These are phyloP conservation scores for Misopates orontium DNA, from an alignment of 257 asterid species.

Conservation along the genomic window DNA sequence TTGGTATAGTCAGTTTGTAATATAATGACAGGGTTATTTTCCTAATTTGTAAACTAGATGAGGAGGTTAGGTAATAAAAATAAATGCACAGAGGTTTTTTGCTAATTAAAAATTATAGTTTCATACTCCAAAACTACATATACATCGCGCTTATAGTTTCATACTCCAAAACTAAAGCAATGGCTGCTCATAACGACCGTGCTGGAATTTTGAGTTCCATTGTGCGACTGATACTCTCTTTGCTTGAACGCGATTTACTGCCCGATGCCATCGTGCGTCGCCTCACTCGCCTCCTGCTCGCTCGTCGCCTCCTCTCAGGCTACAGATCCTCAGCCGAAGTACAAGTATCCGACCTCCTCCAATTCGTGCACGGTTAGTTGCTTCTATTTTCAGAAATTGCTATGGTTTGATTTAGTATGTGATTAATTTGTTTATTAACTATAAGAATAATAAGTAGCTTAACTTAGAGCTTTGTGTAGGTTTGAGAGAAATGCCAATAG, in stretches of 20 bases:
- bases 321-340: conserved; percentile 55
- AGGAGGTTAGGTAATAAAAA: too few relatives aligned
- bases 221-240: conserved; percentile 70
- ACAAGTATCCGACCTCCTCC: conserved; percentile 62
- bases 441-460: too few relatives aligned
- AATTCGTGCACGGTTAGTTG: conserved; percentile 56
- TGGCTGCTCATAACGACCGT: conserved; percentile 31
- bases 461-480: conserved; percentile 55
- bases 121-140: too few relatives aligned
- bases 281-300: conserved; percentile 73
- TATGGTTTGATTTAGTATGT: neutral
- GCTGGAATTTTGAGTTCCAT: conserved; percentile 44
- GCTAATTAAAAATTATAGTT: too few relatives aligned
- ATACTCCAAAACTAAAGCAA: too few relatives aligned
- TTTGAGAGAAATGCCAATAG: conserved; percentile 82
- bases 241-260: conserved; percentile 74
- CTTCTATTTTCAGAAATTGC: neutral
- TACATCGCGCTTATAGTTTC: too few relatives aligned
- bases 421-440: neutral
- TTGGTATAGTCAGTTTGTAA: too few relatives aligned
- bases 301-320: conserved; percentile 76
- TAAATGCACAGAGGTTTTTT: too few relatives aligned
- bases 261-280: conserved; percentile 83
- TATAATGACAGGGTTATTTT: too few relatives aligned
- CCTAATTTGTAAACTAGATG: too few relatives aligned